phyloP scores from a whole-genome alignment of 257 asterid genomes.

The Linaria vulgaris region DNA sequence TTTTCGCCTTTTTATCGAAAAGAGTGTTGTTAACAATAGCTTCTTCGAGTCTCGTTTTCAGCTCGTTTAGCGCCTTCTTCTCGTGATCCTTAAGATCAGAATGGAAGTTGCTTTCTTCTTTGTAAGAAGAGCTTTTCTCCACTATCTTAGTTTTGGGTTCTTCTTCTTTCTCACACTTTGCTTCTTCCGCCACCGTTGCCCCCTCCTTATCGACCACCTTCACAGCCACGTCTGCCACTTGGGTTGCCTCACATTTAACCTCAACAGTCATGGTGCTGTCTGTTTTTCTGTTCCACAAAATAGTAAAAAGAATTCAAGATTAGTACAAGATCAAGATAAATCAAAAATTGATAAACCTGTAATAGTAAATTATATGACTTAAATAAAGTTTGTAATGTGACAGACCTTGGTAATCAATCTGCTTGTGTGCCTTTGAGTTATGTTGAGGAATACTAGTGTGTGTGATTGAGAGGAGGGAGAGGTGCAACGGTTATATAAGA shows the following conservation, averaged over 20 bases:
- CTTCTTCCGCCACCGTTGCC: conserved; percentile 35
- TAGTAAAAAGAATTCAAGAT: background rate
- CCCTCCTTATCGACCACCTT: no score
- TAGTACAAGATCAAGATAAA: background rate
- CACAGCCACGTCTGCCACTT: conserved; percentile 12
- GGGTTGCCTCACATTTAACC: conserved; percentile 45
- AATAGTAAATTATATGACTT: conserved; percentile 13
- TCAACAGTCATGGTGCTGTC: conserved; percentile 55
- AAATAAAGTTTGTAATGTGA: background rate
- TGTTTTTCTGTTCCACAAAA: conserved; percentile 1
- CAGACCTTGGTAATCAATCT: background rate
- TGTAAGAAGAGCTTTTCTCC: conserved; percentile 68
- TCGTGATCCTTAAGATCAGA: conserved; percentile 70
- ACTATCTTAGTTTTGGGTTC: conserved; percentile 39
- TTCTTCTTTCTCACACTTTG: conserved; percentile 41
- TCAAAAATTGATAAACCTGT: no score
- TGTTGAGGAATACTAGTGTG: background rate
- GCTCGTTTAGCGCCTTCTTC: conserved; percentile 58
- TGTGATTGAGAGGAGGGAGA: conserved; percentile 4
- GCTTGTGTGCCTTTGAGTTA: background rate
- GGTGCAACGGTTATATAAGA: conserved; percentile 47
- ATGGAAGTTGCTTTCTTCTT: conserved; percentile 70
- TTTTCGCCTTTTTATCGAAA: conserved; percentile 38
- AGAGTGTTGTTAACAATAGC: conserved; percentile 58
- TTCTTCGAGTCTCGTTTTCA: conserved; percentile 62